These are phyloP conservation scores for Xylaria venustula DNA, from an alignment of 495 filamentous ascomycete species.

Conservation along the genomic window DNA sequence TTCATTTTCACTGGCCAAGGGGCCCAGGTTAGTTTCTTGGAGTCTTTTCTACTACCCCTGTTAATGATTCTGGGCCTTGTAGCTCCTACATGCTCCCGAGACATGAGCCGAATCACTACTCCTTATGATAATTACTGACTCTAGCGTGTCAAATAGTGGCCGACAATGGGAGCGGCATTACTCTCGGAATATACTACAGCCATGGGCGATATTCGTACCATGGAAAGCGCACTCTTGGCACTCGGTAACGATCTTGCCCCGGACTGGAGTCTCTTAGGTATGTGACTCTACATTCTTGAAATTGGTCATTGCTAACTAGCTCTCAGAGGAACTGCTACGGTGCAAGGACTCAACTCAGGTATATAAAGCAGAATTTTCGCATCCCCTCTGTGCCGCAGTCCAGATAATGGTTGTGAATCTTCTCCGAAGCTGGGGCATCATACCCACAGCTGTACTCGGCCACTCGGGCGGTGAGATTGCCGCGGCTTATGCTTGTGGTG, in stretches of 20 bases:
- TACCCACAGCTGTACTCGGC: conserved; percentile 49
- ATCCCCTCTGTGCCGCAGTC: conserved; percentile 46
- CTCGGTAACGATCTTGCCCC: conserved; percentile 21
- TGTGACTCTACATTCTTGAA: too few species aligned
- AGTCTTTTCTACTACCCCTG: too few species aligned
- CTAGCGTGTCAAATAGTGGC: too few species aligned
- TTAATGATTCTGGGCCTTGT: too few species aligned
- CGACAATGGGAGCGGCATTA: conserved; percentile 50
- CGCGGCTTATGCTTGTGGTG: conserved; percentile 37
- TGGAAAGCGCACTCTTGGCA: conserved; percentile 9
- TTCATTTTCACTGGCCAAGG: conserved; percentile 44
- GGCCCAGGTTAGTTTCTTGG: too few species aligned
- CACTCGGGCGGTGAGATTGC: conserved; percentile 64
- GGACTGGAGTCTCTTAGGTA: conserved; percentile 28
- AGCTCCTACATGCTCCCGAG: too few species aligned
- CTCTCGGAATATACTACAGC: conserved; percentile 24
- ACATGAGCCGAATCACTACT: too few species aligned
- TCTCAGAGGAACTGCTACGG: too few species aligned
- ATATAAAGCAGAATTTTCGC: conserved; percentile 36
- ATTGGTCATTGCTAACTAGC: too few species aligned
- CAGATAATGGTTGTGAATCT: conserved; percentile 54
- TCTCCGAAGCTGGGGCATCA: conserved; percentile 44
- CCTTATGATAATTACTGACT: too few species aligned
- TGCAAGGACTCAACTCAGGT: too few species aligned
- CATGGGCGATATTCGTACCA: conserved; percentile 25